Evolutionary conservation across 2,329 filamentous ascomycete genomes (phyloP), one percentile per base, ranked within the genome.

Genomic region (Lomentospora prolificans): DNA sequence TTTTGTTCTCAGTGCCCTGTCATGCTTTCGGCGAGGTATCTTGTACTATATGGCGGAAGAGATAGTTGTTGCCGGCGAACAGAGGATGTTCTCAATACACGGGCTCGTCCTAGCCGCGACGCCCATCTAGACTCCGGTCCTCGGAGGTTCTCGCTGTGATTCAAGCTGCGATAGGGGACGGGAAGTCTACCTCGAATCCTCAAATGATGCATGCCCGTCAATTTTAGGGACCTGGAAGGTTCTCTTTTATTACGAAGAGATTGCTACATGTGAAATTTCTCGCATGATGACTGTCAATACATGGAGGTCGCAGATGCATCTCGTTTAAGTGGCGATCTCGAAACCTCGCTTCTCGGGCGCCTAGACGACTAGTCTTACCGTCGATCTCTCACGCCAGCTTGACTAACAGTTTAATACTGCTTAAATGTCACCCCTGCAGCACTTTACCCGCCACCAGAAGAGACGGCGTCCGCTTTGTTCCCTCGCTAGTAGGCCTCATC

Each of bases 371-470:
- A 48, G 22, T 24, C 7, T 19, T 17, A 25, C 22, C 44, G 44
- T 12, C 44, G 44, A 25, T 48, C 44, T 10, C 22, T 48, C 19
- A 22, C 22, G 22, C 44, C 44, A 48, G 44, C 22, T 48, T 48
- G 17, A 48, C 44, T 48, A 48, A 48, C 17, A 25, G 44, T n/a
- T 48, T 8, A 17, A 17, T 14, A 19, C 17, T 48, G n/a, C 14
- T 48, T 48, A 48, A n/a, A 48, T 48, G 24, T 48, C 44, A n/a
- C 44, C 44, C 44, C 44, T 48, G 44, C 44, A 48, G 44, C 44
- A 22, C 19, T 19, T 41, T 48, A 48, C 22, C 44, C 44, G 44
- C 44, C 44, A 8, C 17, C 44, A 12, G 22, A 19, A 48, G 44
- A 10, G 44, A 25, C 22, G 19, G 44, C 44, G 44, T 27, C 22